Evolutionary conservation across 805 yeast species (phyloP).

Genomic region (Cyberlindnera mrakii): DNA sequence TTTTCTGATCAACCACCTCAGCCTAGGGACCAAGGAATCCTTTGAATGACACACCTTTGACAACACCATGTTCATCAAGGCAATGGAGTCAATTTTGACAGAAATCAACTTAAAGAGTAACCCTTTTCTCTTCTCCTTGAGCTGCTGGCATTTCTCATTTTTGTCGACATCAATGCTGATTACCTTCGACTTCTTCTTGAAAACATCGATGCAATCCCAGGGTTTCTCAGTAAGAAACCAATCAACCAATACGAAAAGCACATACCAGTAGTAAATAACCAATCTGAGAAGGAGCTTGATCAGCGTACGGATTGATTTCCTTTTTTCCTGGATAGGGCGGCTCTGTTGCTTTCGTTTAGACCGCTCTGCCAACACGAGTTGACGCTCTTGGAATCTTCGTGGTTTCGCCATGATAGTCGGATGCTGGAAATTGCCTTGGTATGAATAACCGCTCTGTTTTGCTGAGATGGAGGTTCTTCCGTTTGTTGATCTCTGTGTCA

Average conservation of each 20-base stretch:
- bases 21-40: not conserved
- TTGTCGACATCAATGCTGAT: not conserved
- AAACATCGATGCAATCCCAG: not conserved
- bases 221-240: constrained; percentile 3
- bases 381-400: not conserved
- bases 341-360: not conserved
- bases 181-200: not conserved
- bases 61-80: not conserved
- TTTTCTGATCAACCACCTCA: constrained; percentile 1
- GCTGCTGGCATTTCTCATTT: not conserved
- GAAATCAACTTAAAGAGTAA: not conserved
- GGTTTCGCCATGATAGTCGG: not conserved
- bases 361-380: constrained; percentile 1
- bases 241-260: constrained; percentile 1
- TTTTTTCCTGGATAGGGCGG: not conserved
- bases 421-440: too few species aligned
- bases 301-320: not conserved
- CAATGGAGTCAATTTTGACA: not conserved
- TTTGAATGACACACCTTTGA: not conserved
- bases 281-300: constrained; percentile 2
- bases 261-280: constrained; percentile 4
- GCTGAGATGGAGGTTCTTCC: too few species aligned
- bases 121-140: not conserved
- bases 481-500: too few species aligned
- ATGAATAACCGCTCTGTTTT: too few species aligned